Evolutionary conservation across 305 asterid genomes (phyloP).

Genomic region (Ruellia speciosa): DNA sequence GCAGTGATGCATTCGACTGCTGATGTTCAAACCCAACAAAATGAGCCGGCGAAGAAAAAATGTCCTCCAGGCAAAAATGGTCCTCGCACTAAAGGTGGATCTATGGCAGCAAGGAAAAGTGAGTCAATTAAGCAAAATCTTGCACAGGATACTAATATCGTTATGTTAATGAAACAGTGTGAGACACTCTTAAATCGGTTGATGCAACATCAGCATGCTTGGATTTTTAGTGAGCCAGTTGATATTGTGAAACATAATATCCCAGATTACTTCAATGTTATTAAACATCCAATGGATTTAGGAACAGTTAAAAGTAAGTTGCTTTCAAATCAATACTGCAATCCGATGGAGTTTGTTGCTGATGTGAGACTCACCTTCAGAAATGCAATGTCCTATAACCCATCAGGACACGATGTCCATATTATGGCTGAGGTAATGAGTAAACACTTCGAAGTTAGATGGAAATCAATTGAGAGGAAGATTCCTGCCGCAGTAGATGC

Average conservation of each 20-base stretch:
- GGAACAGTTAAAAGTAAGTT: slow-evolving; percentile 63
- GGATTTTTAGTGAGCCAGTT: slow-evolving; percentile 65
- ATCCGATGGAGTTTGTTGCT: slow-evolving; percentile 55
- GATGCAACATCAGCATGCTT: slow-evolving; percentile 44
- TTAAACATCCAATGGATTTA: slow-evolving; percentile 88
- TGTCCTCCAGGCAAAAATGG: slow-evolving; percentile 42
- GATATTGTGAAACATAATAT: slow-evolving; percentile 48
- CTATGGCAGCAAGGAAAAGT: slow-evolving; percentile 25
- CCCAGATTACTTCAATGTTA: slow-evolving; percentile 54
- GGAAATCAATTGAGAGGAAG: slow-evolving; percentile 53
- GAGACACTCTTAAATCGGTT: slow-evolving; percentile 38
- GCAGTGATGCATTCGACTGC: slow-evolving; percentile 22
- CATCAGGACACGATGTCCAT: slow-evolving; percentile 49
- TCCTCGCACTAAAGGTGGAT: slow-evolving; percentile 45
- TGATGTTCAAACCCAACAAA: slow-evolving; percentile 32
- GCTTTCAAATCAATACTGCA: slow-evolving; percentile 37
- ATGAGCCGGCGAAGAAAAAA: slow-evolving; percentile 46
- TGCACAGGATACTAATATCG: slow-evolving; percentile 29
- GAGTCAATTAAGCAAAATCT: slow-evolving; percentile 35
- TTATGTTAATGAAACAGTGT: slow-evolving; percentile 51
- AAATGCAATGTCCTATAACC: slow-evolving; percentile 78
- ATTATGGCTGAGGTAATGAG: slow-evolving; percentile 43
- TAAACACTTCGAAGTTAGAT: slow-evolving; percentile 48
- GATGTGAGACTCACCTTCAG: slow-evolving; percentile 83
- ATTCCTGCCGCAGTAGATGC: slow-evolving; percentile 36